Base-by-base conservation (phyloP, 2,329 filamentous ascomycete species). In the Epichloe hybrida region DNA sequence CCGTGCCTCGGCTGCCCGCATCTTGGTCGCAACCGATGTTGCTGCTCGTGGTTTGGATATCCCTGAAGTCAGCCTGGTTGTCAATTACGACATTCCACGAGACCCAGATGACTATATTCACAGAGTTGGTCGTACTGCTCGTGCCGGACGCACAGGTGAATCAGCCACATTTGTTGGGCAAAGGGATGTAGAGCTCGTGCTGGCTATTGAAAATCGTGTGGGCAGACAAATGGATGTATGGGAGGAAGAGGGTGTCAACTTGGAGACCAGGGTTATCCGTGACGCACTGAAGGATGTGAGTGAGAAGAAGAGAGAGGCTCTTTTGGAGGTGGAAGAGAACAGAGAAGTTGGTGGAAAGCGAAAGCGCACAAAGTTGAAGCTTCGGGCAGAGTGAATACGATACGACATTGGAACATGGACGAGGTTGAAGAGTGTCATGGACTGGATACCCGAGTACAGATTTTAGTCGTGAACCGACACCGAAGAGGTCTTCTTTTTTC, bases 51-150 rank as follows among this genome's bases (percentile, higher is more conserved):
- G 93, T 75, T 79, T 98, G 4, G 93, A 98, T 70, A 96, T 98
- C 54, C 91, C 91, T 1, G 86, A 89, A 58, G 91, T 97, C 6
- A 84, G 79, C 50, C 69, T 97, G 15, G 93, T 98, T 2, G 72
- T 98, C 62, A 97, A 98, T 69, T 98, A 90, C 68, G 93, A 98
- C 64, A 81, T 98, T 1, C 93, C 93, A 0, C 82, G 91, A n/a
- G 88, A 96, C 63, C 88, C 91, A 3, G 90, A 96, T 65, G 91
- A 96, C 68, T 98, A 98, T 66, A 93, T 98, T 57, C 93, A 98
- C 71, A 82, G 93, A 12, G 91, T 96, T 48, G 93, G 93, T 65
- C 84, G 93, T 69, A 98, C 93, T 12, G 93, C 93, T 3, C 83
- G 93, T 77, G 93, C 93, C 0, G 93, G 93, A 0, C 79, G 89